Evolutionary conservation across 2,329 filamentous ascomycete genomes (phyloP).

Genomic region (Exophiala lecanii-corni): DNA sequence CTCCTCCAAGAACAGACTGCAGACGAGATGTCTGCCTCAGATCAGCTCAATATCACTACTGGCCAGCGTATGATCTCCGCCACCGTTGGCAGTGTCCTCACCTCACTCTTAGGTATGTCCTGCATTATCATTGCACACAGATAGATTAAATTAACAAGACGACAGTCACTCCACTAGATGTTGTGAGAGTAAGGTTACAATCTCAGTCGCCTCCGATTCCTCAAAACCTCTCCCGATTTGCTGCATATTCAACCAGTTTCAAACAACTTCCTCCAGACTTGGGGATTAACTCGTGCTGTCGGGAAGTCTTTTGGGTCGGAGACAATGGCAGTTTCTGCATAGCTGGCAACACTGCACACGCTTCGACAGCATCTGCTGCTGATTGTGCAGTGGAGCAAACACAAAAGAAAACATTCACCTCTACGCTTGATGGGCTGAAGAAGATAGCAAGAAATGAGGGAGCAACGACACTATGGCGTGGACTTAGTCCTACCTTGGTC

Average conservation of each 20-base stretch:
- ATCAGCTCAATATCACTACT: slow-evolving; percentile 60
- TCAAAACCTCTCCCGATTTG: slow-evolving; percentile 53
- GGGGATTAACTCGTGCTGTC: slow-evolving; percentile 89
- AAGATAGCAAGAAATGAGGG: slow-evolving; percentile 97
- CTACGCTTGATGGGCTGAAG: slow-evolving; percentile 82
- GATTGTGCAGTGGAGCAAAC: slow-evolving; percentile 86
- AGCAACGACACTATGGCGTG: slow-evolving; percentile 79
- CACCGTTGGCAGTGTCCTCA: slow-evolving; percentile 82
- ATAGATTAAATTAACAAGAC: slow-evolving; percentile 12
- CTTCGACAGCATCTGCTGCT: slow-evolving; percentile 46
- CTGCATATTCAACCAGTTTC: slow-evolving; percentile 49
- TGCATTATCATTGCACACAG: too few species aligned
- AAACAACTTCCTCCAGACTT: slow-evolving; percentile 75
- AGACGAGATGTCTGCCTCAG: slow-evolving; percentile 18
- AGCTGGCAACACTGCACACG: slow-evolving; percentile 48
- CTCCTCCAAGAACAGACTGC: slow-evolving; percentile 18
- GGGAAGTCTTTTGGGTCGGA: slow-evolving; percentile 94
- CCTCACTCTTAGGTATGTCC: slow-evolving; percentile 73
- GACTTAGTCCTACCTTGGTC: slow-evolving; percentile 84
- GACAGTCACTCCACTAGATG: slow-evolving; percentile 87
- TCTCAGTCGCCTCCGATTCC: slow-evolving; percentile 62
- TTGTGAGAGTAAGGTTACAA: slow-evolving; percentile 90
- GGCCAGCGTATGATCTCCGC: slow-evolving; percentile 93
- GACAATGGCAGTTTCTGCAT: slow-evolving; percentile 78
- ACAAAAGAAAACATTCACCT: slow-evolving; percentile 77